Percentiles rank a stretch among this genome's conserved stretches.
phyloP scores from a whole-genome alignment of 164 flowering plant genomes.

The Saururus chinensis region DNA sequence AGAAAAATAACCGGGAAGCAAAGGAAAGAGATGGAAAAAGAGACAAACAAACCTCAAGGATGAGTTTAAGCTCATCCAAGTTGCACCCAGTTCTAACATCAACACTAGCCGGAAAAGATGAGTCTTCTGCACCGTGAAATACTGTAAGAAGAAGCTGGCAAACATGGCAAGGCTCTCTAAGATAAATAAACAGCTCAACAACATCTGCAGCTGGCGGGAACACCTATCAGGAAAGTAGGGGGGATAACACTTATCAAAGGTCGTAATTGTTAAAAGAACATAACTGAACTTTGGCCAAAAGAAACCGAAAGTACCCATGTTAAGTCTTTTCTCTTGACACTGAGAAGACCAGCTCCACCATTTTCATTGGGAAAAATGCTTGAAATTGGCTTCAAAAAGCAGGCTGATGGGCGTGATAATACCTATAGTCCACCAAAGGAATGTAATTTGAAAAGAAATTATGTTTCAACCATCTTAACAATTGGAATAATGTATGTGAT shows the following conservation, averaged over 20 bases:
- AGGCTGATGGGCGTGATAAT: conserved; percentile 56
- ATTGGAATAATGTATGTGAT: background rate
- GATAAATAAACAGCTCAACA: conserved; percentile 80
- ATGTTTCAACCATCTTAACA: no score
- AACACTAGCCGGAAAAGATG: conserved; percentile 77
- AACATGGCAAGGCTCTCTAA: conserved; percentile 94
- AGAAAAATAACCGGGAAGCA: background rate
- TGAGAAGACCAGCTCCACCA: conserved; percentile 49
- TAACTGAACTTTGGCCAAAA: conserved; percentile 11
- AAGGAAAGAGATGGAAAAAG: background rate
- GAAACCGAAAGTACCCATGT: conserved; percentile 51
- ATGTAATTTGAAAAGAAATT: conserved; percentile 1
- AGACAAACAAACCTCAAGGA: conserved; percentile 48
- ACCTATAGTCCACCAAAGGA: conserved; percentile 29
- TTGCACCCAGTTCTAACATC: conserved; percentile 82
- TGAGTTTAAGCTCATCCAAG: conserved; percentile 78
- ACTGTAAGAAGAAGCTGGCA: conserved; percentile 94
- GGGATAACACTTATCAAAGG: background rate
- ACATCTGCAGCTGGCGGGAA: conserved; percentile 84
- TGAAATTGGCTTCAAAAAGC: conserved; percentile 62
- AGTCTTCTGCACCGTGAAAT: conserved; percentile 92
- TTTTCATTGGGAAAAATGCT: conserved; percentile 39
- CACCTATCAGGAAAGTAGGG: conserved; percentile 39
- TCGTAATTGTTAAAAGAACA: background rate
- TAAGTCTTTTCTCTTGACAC: conserved; percentile 68